Percentiles rank a stretch among this genome's conserved stretches.
Conservation (phyloP, 2,329 filamentous ascomycete species). For the Monilinia fructigena region DNA sequence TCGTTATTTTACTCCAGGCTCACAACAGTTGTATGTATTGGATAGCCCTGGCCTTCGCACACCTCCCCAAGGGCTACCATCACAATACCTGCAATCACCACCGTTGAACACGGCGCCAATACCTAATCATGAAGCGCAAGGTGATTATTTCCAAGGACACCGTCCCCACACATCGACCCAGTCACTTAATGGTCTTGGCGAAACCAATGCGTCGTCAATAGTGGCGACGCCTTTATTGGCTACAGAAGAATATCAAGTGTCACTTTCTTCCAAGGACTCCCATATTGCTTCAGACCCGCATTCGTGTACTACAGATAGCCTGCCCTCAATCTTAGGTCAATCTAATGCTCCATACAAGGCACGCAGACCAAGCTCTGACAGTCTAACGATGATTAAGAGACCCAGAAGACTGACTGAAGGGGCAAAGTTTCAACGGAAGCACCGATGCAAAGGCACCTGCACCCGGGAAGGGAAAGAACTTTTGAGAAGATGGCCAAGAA, state of each 20-base stretch:
- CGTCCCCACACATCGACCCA: neutral
- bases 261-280: constrained; percentile 24
- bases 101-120: constrained; percentile 3
- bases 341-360: constrained; percentile 29
- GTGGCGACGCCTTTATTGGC: neutral
- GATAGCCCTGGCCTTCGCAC: constrained; percentile 6
- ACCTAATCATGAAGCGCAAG: neutral
- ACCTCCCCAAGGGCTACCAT: neutral
- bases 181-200: neutral
- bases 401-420: constrained; percentile 26
- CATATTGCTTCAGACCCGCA: constrained; percentile 24
- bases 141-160: constrained; percentile 2
- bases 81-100: neutral
- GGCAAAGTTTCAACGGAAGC: constrained; percentile 4
- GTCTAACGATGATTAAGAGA: constrained; percentile 30
- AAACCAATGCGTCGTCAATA: neutral
- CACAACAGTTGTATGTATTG: constrained; percentile 4
- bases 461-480: neutral
- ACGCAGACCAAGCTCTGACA: constrained; percentile 25
- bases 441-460: constrained; percentile 20
- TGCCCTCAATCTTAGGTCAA: constrained; percentile 19
- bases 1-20: constrained; percentile 1
- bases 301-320: constrained; percentile 27
- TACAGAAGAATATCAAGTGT: neutral
- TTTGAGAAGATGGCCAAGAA: neutral